Evolutionary conservation across 2,329 filamentous ascomycete genomes (phyloP), one percentile per base, ranked within the genome.

Genomic region (Pseudocercospora macadamiae): DNA sequence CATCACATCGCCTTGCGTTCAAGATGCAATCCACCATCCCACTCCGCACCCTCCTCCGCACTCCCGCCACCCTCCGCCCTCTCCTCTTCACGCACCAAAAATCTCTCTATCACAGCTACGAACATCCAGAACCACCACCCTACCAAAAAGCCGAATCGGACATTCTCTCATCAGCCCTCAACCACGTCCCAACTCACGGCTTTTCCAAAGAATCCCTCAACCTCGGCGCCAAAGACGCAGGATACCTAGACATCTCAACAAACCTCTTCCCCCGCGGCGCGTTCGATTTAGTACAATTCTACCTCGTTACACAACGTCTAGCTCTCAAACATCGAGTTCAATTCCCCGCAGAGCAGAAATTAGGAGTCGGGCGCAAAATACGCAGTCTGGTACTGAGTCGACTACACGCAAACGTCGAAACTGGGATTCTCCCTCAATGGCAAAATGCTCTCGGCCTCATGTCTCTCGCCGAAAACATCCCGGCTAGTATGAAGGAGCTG

Each of bases 391-490:
- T 90, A 1, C 87, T 95, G 84, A 87, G 89, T 74, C 81, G 95
- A 45, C 75, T 99, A 68, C 80, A 86, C 69, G 89, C 84, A 48
- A 97, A 97, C 73, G 77, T 76, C 59, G 80, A 86, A 7, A 65
- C 66, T 2, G 67, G 67, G 7, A 79, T 97, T 28, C 84, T 93
- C 53, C 82, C 85, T 60, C 84, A 88, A 51, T 96, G 91, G 91
- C 90, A 96, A 77, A 91, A 96, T 83, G 95, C 93, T 44, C 82
- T 97, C 2, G 92, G 91, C 3, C 80, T 96, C 62, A 96, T 97
- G 90, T 91, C 92, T 3, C 87, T 96, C 58, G 90, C 91, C 0
- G 85, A 83, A 60, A 89, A 93, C 73, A 83, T 96, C 30, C 85
- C 91, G 0, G 77, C 85, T 7, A 93, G 92, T 0, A 73, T 97